Percentiles rank a stretch among this genome's conserved stretches.
Evolutionary conservation across 2,329 filamentous ascomycete species (phyloP).

Genomic region (Trichothecium roseum): DNA sequence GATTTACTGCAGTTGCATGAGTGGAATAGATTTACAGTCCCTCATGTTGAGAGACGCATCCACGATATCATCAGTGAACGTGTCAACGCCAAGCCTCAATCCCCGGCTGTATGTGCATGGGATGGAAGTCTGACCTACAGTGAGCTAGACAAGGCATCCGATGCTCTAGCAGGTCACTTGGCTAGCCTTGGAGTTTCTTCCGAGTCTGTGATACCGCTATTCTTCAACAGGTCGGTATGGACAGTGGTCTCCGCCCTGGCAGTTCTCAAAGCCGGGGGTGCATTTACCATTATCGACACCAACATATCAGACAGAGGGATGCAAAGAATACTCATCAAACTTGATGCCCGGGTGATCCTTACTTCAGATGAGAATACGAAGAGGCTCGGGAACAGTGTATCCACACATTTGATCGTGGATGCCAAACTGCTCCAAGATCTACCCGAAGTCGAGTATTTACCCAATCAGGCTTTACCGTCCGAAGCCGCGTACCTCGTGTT

Average conservation of each 20-base stretch:
- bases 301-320: too few relatives aligned
- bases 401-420: too few relatives aligned
- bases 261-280: slow-evolving; percentile 4
- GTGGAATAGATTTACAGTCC: neutral
- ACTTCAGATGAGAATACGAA: too few relatives aligned
- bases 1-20: neutral
- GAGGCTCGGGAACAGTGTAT: too few relatives aligned
- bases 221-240: slow-evolving; percentile 5
- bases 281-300: too few relatives aligned
- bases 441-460: too few relatives aligned
- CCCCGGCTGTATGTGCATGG: slow-evolving; percentile 8
- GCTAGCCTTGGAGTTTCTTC: neutral
- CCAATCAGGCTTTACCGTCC: too few relatives aligned
- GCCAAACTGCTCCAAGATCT: too few relatives aligned
- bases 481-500: too few relatives aligned
- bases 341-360: too few relatives aligned
- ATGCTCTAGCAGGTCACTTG: slow-evolving; percentile 2
- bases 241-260: slow-evolving; percentile 4
- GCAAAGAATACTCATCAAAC: too few relatives aligned
- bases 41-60: neutral
- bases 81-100: neutral
- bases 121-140: slow-evolving; percentile 6
- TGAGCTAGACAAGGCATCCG: slow-evolving; percentile 3
- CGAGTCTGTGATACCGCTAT: slow-evolving; percentile 6
- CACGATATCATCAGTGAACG: slow-evolving; percentile 1